These are phyloP conservation scores for Jimgerdemannia lactiflua DNA, from an alignment of 192 early-diverging fungal genomes.

Conservation along the genomic window DNA sequence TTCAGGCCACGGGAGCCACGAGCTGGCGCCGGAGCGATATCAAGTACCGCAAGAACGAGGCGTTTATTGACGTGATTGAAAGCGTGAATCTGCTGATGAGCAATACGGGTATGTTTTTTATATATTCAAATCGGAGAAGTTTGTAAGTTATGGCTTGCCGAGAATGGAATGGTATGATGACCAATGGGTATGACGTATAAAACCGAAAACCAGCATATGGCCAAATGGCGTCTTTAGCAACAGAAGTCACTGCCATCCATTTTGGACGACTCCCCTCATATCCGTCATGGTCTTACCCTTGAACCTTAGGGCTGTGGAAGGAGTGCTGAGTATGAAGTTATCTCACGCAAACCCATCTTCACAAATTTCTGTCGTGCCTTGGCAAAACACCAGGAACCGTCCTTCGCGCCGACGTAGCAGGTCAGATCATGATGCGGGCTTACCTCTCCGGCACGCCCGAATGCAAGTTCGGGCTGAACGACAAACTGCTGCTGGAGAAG, in stretches of 20 bases:
- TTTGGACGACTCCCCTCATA: too few relatives aligned
- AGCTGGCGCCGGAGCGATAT: constrained; percentile 94
- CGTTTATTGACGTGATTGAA: constrained; percentile 99
- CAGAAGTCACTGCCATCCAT: too few relatives aligned
- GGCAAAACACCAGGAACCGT: constrained; percentile 73
- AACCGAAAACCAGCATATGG: too few relatives aligned
- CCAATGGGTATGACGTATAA: too few relatives aligned
- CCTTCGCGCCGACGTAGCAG: constrained; percentile 85
- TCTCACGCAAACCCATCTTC: too few relatives aligned
- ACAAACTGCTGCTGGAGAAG: constrained; percentile 86
- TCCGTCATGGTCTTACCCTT: not conserved
- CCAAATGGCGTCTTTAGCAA: too few relatives aligned
- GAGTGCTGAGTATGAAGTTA: too few relatives aligned
- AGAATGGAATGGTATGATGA: too few relatives aligned
- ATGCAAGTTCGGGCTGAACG: constrained; percentile 97
- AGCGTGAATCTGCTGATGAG: constrained; percentile 91
- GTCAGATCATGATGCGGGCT: constrained; percentile 90
- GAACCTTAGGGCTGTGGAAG: too few relatives aligned
- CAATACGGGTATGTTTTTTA: constrained; percentile 35
- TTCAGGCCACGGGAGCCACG: constrained; percentile 94
- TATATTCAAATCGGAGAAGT: not conserved
- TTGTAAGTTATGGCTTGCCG: not conserved
- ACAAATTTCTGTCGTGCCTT: not conserved
- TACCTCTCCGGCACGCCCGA: constrained; percentile 98
- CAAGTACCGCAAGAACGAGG: constrained; percentile 97